phyloP scores from a whole-genome alignment of 2,329 filamentous ascomycete genomes.

The Fusarium chuoi region DNA sequence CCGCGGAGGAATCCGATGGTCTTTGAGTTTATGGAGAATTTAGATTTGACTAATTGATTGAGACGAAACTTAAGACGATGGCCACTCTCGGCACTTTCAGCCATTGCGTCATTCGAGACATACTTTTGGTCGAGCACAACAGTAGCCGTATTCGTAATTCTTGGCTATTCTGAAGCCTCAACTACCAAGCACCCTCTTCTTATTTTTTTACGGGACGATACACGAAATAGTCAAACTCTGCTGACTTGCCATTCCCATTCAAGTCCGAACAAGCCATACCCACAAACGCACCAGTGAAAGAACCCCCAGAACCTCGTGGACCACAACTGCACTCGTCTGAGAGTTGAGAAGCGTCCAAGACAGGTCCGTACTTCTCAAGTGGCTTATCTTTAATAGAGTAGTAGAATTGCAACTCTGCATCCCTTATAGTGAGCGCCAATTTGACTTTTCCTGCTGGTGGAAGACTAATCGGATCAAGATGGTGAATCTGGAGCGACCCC shows the following conservation, averaged over 20 bases:
- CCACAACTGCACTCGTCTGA: conserved; percentile 67
- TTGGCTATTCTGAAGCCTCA: neutral
- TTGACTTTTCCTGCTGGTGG: conserved; percentile 64
- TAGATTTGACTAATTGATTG: neutral
- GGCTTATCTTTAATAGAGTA: conserved; percentile 60
- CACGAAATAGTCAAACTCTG: conserved; percentile 60
- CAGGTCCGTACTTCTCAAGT: conserved; percentile 61
- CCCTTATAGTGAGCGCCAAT: conserved; percentile 62
- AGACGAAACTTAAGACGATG: neutral
- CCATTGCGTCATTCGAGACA: neutral
- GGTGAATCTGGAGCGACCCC: conserved; percentile 56
- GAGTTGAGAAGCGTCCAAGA: conserved; percentile 67
- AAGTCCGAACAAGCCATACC: conserved; percentile 65
- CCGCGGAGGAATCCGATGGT: neutral
- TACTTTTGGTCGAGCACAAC: neutral
- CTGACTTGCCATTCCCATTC: conserved; percentile 59
- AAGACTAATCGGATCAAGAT: conserved; percentile 57
- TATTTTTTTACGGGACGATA: neutral
- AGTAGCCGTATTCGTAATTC: neutral
- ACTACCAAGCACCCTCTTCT: neutral
- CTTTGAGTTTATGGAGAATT: neutral
- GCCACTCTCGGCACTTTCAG: neutral
- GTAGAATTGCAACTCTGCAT: conserved; percentile 64
- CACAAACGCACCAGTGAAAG: conserved; percentile 71
- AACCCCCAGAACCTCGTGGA: conserved; percentile 67